These are phyloP conservation scores for Apophysomyces variabilis DNA, from an alignment of 371 early-diverging fungal species.

Conservation along the genomic window DNA sequence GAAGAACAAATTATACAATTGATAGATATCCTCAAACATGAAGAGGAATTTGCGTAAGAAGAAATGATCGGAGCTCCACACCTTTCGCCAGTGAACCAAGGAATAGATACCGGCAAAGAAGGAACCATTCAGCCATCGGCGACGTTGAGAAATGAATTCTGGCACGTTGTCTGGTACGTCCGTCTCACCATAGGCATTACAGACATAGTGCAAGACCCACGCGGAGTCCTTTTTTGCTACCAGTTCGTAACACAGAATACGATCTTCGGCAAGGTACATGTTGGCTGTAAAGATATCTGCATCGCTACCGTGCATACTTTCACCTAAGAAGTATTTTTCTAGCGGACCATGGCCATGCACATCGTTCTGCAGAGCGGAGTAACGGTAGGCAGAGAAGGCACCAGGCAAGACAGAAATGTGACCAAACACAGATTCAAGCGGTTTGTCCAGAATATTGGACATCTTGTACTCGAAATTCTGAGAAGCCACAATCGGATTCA, in stretches of 20 bases:
- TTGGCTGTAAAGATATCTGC: constrained; percentile 72
- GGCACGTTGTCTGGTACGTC: constrained; percentile 79
- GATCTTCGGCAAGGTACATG: constrained; percentile 85
- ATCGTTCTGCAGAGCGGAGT: constrained; percentile 72
- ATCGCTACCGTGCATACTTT: constrained; percentile 63
- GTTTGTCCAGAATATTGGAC: constrained; percentile 88
- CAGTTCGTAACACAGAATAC: constrained; percentile 88
- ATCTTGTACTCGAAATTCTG: constrained; percentile 91
- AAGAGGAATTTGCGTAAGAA: constrained; percentile 64
- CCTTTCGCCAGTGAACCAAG: constrained; percentile 52
- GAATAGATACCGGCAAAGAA: constrained; percentile 69
- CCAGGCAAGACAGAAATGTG: constrained; percentile 85
- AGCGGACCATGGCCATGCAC: constrained; percentile 66
- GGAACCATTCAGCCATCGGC: constrained; percentile 87
- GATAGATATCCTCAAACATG: constrained; percentile 68
- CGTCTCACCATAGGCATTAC: constrained; percentile 75
- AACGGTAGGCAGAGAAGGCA: constrained; percentile 88
- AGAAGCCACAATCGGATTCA: constrained; percentile 89
- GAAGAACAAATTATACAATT: constrained; percentile 60
- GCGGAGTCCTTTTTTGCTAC: constrained; percentile 69
- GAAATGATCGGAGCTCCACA: constrained; percentile 64
- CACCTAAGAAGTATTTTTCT: constrained; percentile 80
- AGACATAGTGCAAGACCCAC: constrained; percentile 69
- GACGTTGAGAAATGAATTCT: constrained; percentile 84
- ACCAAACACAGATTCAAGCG: constrained; percentile 84